These are phyloP conservation scores for Lasiodiplodia gonubiensis DNA, from an alignment of 2,329 filamentous ascomycete genomes.

Conservation along the genomic window DNA sequence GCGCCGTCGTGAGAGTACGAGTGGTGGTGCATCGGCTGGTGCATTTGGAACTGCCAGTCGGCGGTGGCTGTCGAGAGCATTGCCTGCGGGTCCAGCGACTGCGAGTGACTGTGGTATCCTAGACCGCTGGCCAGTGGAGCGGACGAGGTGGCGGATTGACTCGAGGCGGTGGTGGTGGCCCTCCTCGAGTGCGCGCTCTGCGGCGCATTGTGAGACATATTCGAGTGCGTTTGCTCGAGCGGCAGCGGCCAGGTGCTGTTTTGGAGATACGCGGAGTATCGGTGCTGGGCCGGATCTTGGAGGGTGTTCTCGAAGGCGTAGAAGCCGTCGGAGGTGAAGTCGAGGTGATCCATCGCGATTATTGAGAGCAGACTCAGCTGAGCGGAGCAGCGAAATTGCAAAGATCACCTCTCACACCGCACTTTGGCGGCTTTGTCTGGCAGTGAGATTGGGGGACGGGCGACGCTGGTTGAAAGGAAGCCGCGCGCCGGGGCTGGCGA, in stretches of 20 bases:
- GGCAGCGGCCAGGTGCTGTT: conserved; percentile 47
- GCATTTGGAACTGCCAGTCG: conserved; percentile 49
- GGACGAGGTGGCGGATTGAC: conserved; percentile 37
- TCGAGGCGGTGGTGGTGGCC: conserved; percentile 36
- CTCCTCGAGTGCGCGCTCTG: conserved; percentile 34
- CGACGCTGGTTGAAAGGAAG: conserved; percentile 27
- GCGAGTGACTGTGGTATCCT: conserved; percentile 36
- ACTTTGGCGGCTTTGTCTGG: conserved; percentile 27
- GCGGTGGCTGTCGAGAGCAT: conserved; percentile 49
- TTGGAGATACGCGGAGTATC: conserved; percentile 37
- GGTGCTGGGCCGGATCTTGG: conserved; percentile 23
- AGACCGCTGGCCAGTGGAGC: conserved; percentile 43
- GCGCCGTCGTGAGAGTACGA: conserved; percentile 42
- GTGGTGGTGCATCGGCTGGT: conserved; percentile 39
- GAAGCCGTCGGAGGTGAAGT: conserved; percentile 29
- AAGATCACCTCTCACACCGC: conserved; percentile 30
- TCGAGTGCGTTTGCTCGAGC: conserved; percentile 38
- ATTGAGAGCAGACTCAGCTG: conserved; percentile 24
- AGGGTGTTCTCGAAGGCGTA: conserved; percentile 21
- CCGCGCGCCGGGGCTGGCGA: conserved; percentile 26
- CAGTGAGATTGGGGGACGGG: conserved; percentile 25
- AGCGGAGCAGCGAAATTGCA: conserved; percentile 29
- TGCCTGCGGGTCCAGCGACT: conserved; percentile 43
- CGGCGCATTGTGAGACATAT: conserved; percentile 38
- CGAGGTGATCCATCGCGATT: conserved; percentile 29